These are phyloP conservation scores for Coemansia sp. DNA, from an alignment of 192 early-diverging fungal genomes.

Conservation along the genomic window DNA sequence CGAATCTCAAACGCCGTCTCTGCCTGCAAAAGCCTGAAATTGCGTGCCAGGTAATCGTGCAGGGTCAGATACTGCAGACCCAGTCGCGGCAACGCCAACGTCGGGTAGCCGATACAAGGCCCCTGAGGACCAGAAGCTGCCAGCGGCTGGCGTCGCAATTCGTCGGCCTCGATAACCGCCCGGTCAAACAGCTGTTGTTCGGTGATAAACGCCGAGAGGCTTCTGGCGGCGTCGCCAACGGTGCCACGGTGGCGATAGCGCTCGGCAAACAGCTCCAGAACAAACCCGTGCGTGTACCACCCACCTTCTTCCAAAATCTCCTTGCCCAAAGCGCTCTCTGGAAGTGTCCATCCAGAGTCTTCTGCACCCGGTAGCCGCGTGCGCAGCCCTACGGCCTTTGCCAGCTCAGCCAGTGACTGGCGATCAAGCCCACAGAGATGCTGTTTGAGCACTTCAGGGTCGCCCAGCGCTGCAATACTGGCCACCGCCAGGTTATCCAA, in stretches of 20 bases:
- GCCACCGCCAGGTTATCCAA: slow-evolving; percentile 77
- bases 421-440: slow-evolving; percentile 59
- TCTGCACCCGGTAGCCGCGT: slow-evolving; percentile 23
- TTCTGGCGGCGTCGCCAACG: slow-evolving; percentile 17
- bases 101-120: slow-evolving; percentile 10
- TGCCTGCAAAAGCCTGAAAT: slow-evolving; percentile 78
- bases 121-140: neutral
- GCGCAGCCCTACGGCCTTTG: slow-evolving; percentile 65
- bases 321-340: neutral
- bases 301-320: neutral
- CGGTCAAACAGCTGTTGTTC: slow-evolving; percentile 73
- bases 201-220: slow-evolving; percentile 24
- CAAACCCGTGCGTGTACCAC: slow-evolving; percentile 50
- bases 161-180: slow-evolving; percentile 66
- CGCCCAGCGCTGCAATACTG: slow-evolving; percentile 69
- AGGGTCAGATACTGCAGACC: slow-evolving; percentile 92
- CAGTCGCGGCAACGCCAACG: slow-evolving; percentile 79
- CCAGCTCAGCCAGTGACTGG: slow-evolving; percentile 60
- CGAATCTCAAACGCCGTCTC: slow-evolving; percentile 86
- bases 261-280: slow-evolving; percentile 54
- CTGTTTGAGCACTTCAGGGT: slow-evolving; percentile 43
- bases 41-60: slow-evolving; percentile 88
- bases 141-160: slow-evolving; percentile 47
- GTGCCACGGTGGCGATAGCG: slow-evolving; percentile 12
- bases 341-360: neutral